Evolutionary conservation across 139 green algal genomes (phyloP).

Genomic region (Micractinium conductrix): DNA sequence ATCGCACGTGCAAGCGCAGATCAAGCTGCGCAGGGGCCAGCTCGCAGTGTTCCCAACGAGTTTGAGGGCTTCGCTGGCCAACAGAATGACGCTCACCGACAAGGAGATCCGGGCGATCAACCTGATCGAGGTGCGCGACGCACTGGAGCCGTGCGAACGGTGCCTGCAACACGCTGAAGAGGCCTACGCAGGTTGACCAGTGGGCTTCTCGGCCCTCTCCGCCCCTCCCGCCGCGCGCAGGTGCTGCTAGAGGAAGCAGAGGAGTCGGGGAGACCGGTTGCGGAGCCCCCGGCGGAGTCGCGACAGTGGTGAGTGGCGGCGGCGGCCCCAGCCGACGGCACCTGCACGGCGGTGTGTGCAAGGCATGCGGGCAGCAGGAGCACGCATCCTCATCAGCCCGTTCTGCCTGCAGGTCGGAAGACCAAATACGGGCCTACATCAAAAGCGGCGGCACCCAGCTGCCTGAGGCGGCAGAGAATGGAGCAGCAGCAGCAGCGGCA

Average conservation of each 20-base stretch:
- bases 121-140: conserved; percentile 48
- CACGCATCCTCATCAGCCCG: not conserved
- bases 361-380: too few relatives aligned
- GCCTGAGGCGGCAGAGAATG: not conserved
- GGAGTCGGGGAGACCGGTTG: conserved; percentile 6
- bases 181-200: not conserved
- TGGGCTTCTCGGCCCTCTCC: not conserved
- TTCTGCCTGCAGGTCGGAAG: conserved; percentile 42
- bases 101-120: conserved; percentile 30
- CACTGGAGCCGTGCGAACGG: not conserved
- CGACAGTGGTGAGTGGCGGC: conserved; percentile 1
- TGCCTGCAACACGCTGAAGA: too few relatives aligned
- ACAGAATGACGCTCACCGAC: conserved; percentile 28
- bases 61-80: too few relatives aligned
- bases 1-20: too few relatives aligned
- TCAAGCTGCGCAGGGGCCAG: too few relatives aligned
- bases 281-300: conserved; percentile 18
- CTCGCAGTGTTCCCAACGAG: too few relatives aligned
- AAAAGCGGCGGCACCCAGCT: not conserved
- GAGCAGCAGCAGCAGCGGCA: not conserved
- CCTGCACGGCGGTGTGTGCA: not conserved
- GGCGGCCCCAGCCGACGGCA: not conserved
- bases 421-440: conserved; percentile 44
- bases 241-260: conserved; percentile 51
- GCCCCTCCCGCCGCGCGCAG: not conserved